Conservation (phyloP, 108 stramenopile genomes). For the Skeletonema potamos region DNA sequence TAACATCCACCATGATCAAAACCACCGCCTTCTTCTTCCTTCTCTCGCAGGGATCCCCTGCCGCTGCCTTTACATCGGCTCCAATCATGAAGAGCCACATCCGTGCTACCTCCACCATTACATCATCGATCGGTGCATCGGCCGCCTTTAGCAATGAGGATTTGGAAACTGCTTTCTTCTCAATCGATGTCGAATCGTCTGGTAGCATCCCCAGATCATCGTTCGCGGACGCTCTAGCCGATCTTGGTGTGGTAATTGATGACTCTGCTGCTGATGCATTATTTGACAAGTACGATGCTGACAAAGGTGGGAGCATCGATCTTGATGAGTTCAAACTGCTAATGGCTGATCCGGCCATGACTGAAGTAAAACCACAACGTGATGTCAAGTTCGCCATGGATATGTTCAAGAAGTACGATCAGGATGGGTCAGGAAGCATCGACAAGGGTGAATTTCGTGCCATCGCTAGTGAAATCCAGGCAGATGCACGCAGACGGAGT, state of each 20-base stretch:
- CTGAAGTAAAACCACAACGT: neutral
- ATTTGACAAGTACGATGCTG: slow-evolving; percentile 3
- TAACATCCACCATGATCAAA: neutral
- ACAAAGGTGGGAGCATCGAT: neutral
- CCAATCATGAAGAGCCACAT: neutral
- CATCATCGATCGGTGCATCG: neutral
- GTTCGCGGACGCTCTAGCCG: slow-evolving; percentile 16
- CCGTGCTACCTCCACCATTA: neutral
- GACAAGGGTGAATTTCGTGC: slow-evolving; percentile 11
- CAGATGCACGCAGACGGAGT: neutral
- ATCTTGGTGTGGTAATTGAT: slow-evolving; percentile 9
- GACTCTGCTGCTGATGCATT: slow-evolving; percentile 6
- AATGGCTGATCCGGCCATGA: slow-evolving; percentile 9
- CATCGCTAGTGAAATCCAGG: slow-evolving; percentile 3
- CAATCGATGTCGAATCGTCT: slow-evolving; percentile 38
- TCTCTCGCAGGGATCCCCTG: neutral
- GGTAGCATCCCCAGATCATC: slow-evolving; percentile 11
- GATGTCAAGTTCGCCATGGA: neutral
- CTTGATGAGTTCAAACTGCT: slow-evolving; percentile 11
- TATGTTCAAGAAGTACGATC: slow-evolving; percentile 12
- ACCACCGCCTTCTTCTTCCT: neutral
- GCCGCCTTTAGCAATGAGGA: neutral
- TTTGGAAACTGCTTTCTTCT: slow-evolving; percentile 44
- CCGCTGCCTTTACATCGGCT: neutral
- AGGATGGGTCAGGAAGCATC: slow-evolving; percentile 5